Percentiles rank a stretch among this genome's conserved stretches.
Conservation (phyloP, 2,329 filamentous ascomycete genomes). For the Meredithiella fracta region DNA sequence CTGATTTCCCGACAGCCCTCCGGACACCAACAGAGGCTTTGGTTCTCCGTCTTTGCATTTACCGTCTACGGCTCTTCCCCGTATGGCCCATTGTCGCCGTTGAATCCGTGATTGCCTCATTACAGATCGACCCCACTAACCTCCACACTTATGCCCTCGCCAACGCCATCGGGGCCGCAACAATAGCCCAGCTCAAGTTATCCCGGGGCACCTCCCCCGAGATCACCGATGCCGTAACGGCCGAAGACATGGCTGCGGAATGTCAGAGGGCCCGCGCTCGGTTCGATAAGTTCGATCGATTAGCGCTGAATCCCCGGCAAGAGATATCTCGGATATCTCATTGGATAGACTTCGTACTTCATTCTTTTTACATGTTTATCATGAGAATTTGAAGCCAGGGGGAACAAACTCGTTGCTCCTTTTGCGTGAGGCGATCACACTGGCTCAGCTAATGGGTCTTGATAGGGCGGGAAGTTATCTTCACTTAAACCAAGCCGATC, state of each 20-base stretch:
- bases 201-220: constrained; percentile 17
- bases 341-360: constrained; percentile 29
- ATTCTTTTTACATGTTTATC: constrained; percentile 36
- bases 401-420: constrained; percentile 31
- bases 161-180: constrained; percentile 30
- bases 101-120: constrained; percentile 24
- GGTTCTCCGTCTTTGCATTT: constrained; percentile 24
- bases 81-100: constrained; percentile 36
- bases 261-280: constrained; percentile 19
- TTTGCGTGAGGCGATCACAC: constrained; percentile 33
- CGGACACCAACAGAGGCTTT: constrained; percentile 2
- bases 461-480: constrained; percentile 20
- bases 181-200: constrained; percentile 32
- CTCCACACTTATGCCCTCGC: constrained; percentile 26
- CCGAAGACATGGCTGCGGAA: constrained; percentile 22
- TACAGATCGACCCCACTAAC: constrained; percentile 22
- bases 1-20: not conserved
- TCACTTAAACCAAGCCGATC: constrained; percentile 20
- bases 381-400: constrained; percentile 32
- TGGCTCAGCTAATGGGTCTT: constrained; percentile 32
- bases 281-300: constrained; percentile 16
- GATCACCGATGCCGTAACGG: constrained; percentile 20
- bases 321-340: constrained; percentile 14
- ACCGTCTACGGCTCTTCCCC: constrained; percentile 33
- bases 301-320: not conserved